phyloP scores from a whole-genome alignment of 139 green algal species.

The Medakamo hakoo region DNA sequence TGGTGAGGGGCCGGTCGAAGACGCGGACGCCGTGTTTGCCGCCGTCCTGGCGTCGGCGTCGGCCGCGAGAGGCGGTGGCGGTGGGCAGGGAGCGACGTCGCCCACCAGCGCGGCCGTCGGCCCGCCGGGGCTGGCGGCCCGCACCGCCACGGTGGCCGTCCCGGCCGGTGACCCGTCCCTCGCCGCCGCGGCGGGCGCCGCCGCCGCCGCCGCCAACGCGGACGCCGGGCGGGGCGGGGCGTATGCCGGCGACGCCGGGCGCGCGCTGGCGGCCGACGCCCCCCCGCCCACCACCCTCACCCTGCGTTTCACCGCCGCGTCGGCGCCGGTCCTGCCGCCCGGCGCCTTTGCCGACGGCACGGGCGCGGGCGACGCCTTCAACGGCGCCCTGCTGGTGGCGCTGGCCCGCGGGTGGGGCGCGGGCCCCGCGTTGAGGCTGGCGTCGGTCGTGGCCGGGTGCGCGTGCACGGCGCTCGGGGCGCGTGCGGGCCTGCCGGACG shows the following conservation, averaged over 20 bases:
- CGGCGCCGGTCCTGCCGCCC: slow-evolving; percentile 14
- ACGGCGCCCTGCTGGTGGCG: slow-evolving; percentile 63
- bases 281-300: not conserved
- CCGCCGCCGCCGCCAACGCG: slow-evolving; percentile 42
- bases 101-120: not conserved
- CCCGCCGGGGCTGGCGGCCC: not conserved
- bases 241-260: slow-evolving; percentile 15
- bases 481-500: slow-evolving; percentile 45
- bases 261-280: not conserved
- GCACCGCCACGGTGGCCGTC: not conserved
- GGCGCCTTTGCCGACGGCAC: slow-evolving; percentile 70
- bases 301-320: slow-evolving; percentile 9
- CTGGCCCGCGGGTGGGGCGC: slow-evolving; percentile 32
- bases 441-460: slow-evolving; percentile 49
- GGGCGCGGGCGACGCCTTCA: slow-evolving; percentile 88
- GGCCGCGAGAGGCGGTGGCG: not conserved
- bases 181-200: slow-evolving; percentile 19
- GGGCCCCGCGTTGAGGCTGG: slow-evolving; percentile 31
- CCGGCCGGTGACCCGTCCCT: slow-evolving; percentile 3
- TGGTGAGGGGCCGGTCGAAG: not conserved
- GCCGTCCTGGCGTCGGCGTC: not conserved
- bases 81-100: not conserved
- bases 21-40: slow-evolving; percentile 11
- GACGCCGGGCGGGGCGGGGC: slow-evolving; percentile 19
- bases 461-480: slow-evolving; percentile 74